These are phyloP conservation scores for Penicillium sp. DNA, from an alignment of 2,329 filamentous ascomycete species.

Conservation along the genomic window DNA sequence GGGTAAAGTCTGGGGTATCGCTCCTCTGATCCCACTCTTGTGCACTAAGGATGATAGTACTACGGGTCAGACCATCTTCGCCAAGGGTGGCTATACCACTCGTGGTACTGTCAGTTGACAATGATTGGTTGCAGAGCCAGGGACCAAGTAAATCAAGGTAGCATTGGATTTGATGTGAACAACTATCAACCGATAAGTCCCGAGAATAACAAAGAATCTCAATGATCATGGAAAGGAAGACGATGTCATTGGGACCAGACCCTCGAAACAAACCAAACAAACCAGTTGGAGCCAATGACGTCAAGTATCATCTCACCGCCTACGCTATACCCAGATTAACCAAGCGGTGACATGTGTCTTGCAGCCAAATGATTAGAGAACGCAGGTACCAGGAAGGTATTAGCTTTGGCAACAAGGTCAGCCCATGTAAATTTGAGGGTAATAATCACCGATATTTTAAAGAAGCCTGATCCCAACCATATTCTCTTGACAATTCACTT, in stretches of 20 bases:
- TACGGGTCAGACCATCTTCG: constrained; percentile 50
- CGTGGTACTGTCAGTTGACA: constrained; percentile 17
- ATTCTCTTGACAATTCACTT: neutral
- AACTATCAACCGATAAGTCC: neutral
- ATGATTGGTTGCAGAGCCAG: neutral
- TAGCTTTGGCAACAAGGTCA: neutral
- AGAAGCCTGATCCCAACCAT: neutral
- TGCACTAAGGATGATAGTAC: constrained; percentile 44
- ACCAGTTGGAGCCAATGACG: neutral
- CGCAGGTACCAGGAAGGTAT: constrained; percentile 4
- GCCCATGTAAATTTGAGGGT: neutral
- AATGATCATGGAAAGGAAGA: neutral
- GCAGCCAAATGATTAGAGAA: constrained; percentile 2
- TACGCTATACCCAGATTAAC: constrained; percentile 16
- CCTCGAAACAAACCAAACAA: neutral
- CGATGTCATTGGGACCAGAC: neutral
- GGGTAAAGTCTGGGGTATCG: constrained; percentile 42
- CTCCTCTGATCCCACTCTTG: constrained; percentile 48
- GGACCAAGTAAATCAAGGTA: neutral
- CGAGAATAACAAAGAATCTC: neutral
- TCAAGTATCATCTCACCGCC: neutral
- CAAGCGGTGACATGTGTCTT: constrained; percentile 6
- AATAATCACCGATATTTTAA: neutral
- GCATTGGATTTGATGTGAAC: neutral
- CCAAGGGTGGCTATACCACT: constrained; percentile 51